A percentile compares a stretch with the other conserved stretches of the same genome.
phyloP scores from a whole-genome alignment of 2,329 filamentous ascomycete genomes.

The Lasiodiplodia theobromae region DNA sequence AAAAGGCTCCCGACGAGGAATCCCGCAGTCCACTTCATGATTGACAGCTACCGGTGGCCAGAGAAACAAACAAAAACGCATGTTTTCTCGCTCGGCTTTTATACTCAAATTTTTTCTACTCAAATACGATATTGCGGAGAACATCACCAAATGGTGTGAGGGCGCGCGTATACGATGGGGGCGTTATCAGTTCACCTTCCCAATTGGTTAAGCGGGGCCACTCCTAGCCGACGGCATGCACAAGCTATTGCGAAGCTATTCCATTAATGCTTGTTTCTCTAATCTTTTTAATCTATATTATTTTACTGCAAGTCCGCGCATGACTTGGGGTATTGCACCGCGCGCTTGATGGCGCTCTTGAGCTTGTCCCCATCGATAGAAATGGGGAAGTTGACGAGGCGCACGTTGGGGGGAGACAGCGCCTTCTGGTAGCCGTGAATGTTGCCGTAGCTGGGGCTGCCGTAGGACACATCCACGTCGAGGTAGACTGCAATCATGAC shows the following conservation, averaged over 20 bases:
- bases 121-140: neutral
- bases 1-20: slow-evolving; percentile 3
- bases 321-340: slow-evolving; percentile 41
- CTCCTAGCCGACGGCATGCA: neutral
- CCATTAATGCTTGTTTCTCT: neutral
- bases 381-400: slow-evolving; percentile 52
- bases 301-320: slow-evolving; percentile 27
- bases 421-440: slow-evolving; percentile 53
- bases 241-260: slow-evolving; percentile 3
- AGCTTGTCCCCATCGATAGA: slow-evolving; percentile 47
- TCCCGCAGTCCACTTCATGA: slow-evolving; percentile 7
- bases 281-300: neutral
- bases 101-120: neutral
- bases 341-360: slow-evolving; percentile 47
- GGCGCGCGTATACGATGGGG: neutral
- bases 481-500: slow-evolving; percentile 43
- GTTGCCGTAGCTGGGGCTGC: slow-evolving; percentile 51
- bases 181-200: slow-evolving; percentile 9
- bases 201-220: neutral
- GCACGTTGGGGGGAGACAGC: slow-evolving; percentile 46
- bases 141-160: neutral
- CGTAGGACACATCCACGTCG: slow-evolving; percentile 53
- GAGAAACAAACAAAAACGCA: neutral
- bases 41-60: neutral
- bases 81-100: neutral